Percentiles rank a stretch among this genome's conserved stretches.
Evolutionary conservation across 495 filamentous ascomycete genomes (phyloP).

Genomic region (Venustampulla echinocandica): DNA sequence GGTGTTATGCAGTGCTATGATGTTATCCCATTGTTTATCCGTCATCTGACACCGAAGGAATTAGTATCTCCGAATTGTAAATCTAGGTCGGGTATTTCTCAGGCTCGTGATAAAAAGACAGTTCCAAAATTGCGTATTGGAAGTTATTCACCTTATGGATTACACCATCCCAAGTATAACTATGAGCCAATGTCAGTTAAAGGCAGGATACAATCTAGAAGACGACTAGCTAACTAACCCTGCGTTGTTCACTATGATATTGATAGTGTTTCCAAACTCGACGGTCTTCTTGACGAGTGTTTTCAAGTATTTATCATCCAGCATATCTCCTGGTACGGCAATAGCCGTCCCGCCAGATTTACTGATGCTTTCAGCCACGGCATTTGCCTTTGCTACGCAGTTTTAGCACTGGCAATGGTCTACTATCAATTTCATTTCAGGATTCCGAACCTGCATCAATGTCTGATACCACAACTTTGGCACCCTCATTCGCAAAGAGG

Average conservation of each 20-base stretch:
- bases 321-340: constrained; percentile 64
- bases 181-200: constrained; percentile 8
- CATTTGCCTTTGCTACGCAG: constrained; percentile 50
- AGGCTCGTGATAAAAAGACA: constrained; percentile 1
- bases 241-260: constrained; percentile 83
- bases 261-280: constrained; percentile 76
- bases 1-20: constrained; percentile 69
- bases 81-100: constrained; percentile 6
- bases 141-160: constrained; percentile 61
- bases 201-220: not conserved
- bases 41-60: constrained; percentile 49
- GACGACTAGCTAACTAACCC: constrained; percentile 32
- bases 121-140: constrained; percentile 8
- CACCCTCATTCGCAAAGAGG: constrained; percentile 78
- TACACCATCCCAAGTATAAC: constrained; percentile 77
- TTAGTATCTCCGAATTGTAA: constrained; percentile 5
- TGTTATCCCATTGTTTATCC: constrained; percentile 86
- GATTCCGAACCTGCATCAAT: constrained; percentile 56
- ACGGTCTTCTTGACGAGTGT: constrained; percentile 62
- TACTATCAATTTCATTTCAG: not conserved
- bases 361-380: constrained; percentile 47
- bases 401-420: constrained; percentile 10
- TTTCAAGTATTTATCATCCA: constrained; percentile 56
- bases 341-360: constrained; percentile 52
- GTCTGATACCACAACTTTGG: constrained; percentile 73